These are phyloP conservation scores for Aspergillus homomorphus DNA, from an alignment of 495 filamentous ascomycete genomes.

Conservation along the genomic window DNA sequence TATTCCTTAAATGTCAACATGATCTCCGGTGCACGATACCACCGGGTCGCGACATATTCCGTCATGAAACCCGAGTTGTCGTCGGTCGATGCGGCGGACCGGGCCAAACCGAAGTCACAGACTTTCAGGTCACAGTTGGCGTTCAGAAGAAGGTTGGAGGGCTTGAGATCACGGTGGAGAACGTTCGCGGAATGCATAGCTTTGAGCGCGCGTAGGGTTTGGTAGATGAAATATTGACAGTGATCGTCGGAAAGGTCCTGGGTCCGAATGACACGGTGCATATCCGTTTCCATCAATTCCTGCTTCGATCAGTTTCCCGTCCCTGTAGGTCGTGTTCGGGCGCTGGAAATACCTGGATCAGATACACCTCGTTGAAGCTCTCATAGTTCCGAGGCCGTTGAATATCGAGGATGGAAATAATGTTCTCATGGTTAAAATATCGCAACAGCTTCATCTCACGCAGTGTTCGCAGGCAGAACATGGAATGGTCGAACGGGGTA, in stretches of 20 bases:
- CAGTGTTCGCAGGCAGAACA: slow-evolving; percentile 96
- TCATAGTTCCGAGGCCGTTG: slow-evolving; percentile 96
- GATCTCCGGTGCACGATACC: slow-evolving; percentile 99
- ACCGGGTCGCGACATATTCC: slow-evolving; percentile 98
- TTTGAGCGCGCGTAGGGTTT: slow-evolving; percentile 95
- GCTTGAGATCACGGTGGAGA: slow-evolving; percentile 95
- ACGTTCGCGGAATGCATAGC: slow-evolving; percentile 99
- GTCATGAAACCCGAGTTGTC: slow-evolving; percentile 99
- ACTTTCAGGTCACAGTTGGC: slow-evolving; percentile 99
- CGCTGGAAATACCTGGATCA: slow-evolving; percentile 75
- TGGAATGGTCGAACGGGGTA: slow-evolving; percentile 97
- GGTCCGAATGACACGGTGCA: slow-evolving; percentile 98
- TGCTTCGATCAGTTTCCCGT: slow-evolving; percentile 29
- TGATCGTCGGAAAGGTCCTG: slow-evolving; percentile 98
- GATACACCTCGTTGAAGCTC: slow-evolving; percentile 95
- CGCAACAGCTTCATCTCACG: slow-evolving; percentile 99
- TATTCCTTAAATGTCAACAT: slow-evolving; percentile 99
- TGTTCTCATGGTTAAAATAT: slow-evolving; percentile 99
- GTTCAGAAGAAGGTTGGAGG: slow-evolving; percentile 93
- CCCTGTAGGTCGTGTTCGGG: neutral
- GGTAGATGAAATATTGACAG: slow-evolving; percentile 99
- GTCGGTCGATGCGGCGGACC: slow-evolving; percentile 88
- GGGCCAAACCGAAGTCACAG: slow-evolving; percentile 93
- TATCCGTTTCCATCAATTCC: slow-evolving; percentile 99
- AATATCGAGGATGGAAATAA: slow-evolving; percentile 98